These are phyloP conservation scores for Cladosporium sphaerospermum DNA, from an alignment of 2,329 filamentous ascomycete genomes.

Conservation along the genomic window DNA sequence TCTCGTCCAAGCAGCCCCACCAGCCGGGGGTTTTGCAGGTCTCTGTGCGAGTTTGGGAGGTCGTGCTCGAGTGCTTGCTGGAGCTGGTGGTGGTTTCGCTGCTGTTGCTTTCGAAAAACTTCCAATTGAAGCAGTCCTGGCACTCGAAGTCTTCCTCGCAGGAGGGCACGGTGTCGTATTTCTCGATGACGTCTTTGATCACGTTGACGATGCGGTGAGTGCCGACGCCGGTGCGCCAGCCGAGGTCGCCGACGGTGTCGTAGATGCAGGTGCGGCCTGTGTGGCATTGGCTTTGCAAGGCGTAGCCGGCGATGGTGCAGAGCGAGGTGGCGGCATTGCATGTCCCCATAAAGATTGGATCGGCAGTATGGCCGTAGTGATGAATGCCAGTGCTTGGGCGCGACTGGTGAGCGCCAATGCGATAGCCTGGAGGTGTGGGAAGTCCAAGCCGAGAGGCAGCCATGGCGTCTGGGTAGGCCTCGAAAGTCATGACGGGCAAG, in stretches of 20 bases:
- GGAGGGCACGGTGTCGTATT: slow-evolving; percentile 70
- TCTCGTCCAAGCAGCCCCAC: slow-evolving; percentile 62
- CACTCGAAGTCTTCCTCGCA: slow-evolving; percentile 70
- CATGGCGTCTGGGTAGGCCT: slow-evolving; percentile 83
- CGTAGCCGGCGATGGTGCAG: slow-evolving; percentile 85
- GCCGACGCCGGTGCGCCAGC: slow-evolving; percentile 81
- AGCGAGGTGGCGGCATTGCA: slow-evolving; percentile 83
- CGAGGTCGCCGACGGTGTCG: slow-evolving; percentile 81
- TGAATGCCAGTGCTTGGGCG: slow-evolving; percentile 68
- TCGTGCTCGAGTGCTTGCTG: slow-evolving; percentile 44
- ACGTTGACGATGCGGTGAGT: slow-evolving; percentile 84
- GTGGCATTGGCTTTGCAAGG: slow-evolving; percentile 82
- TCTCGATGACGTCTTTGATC: slow-evolving; percentile 75
- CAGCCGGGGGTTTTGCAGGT: slow-evolving; percentile 86
- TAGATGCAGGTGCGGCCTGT: slow-evolving; percentile 81
- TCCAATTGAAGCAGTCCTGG: slow-evolving; percentile 84
- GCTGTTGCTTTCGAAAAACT: slow-evolving; percentile 85
- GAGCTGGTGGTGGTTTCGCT: slow-evolving; percentile 57
- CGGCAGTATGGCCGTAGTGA: slow-evolving; percentile 89
- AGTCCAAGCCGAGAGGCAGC: slow-evolving; percentile 76
- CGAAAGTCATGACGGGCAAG: slow-evolving; percentile 79
- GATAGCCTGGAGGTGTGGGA: slow-evolving; percentile 69
- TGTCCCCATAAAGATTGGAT: slow-evolving; percentile 85
- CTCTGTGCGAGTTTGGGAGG: slow-evolving; percentile 63
- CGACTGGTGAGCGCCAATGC: slow-evolving; percentile 64